Evolutionary conservation across 2,329 filamentous ascomycete species (phyloP), one percentile per base, ranked within the genome.

Genomic region (Onygenales sp.): DNA sequence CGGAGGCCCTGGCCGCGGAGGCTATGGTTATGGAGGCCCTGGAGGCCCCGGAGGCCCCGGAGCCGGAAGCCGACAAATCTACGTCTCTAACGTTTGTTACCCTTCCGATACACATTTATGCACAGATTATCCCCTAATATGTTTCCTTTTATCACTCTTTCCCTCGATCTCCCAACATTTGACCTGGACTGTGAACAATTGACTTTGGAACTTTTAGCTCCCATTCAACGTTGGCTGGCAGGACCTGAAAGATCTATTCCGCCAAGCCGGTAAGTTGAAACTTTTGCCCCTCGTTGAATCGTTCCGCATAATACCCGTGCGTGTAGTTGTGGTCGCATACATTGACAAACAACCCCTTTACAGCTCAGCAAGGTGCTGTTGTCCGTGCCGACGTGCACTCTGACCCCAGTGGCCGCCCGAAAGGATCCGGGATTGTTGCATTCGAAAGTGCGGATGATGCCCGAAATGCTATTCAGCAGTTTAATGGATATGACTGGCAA

Each of bases 401-500:
- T 56, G 88, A 91, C 52, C 88, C 88, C 10, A 92, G 95, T 65
- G 92, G 93, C 58, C 85, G 91, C 59, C 90, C 93, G 48, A 98
- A 97, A 76, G 93, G 93, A 52, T 95, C 93, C 49, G 93, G 93
- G 60, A 95, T 97, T 54, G 93, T 98, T 57, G 90, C 93, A 42
- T 98, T 96, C 68, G 93, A 98, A 70, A 92, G 85, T 54, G 83
- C 90, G 1, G 91, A 97, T 55, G 93, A 98, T 72, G 92, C 93
- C 42, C 88, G 90, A 60, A 95, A 90, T 66, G 93, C 93, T 21
- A 98, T 98, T 60, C 85, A 90, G 66, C 91, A 96, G 62, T 98
- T 97, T 78, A 96, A 97, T 67, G 93, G 93, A 55, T 97, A 95
- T 68, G 93, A 98, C 59, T 98, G 93, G 93, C 92, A 97, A 70